Evolutionary conservation across 2,329 filamentous ascomycete species (phyloP).

Genomic region (Beauveria pseudobassiana): DNA sequence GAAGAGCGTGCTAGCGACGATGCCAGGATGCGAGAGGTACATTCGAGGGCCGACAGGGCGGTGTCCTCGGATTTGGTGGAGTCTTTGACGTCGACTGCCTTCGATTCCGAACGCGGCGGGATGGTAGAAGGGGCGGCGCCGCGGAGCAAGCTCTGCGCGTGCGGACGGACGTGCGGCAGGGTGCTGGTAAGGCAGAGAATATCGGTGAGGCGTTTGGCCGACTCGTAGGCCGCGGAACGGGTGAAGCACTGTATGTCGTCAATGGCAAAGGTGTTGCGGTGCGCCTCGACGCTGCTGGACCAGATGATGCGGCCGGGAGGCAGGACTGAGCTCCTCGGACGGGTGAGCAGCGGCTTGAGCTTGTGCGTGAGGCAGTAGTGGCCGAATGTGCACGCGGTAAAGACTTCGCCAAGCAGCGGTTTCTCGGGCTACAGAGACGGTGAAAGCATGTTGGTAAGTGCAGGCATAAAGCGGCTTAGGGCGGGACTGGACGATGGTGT

Average conservation of each 20-base stretch:
- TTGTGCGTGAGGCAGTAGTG: slow-evolving; percentile 86
- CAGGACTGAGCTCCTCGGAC: slow-evolving; percentile 30
- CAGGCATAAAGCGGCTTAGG: background rate
- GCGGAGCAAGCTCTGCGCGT: slow-evolving; percentile 48
- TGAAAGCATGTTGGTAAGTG: background rate
- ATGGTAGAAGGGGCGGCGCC: slow-evolving; percentile 18
- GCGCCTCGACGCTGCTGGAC: slow-evolving; percentile 75
- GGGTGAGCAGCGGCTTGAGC: slow-evolving; percentile 64
- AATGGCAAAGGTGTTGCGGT: slow-evolving; percentile 43
- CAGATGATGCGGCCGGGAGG: slow-evolving; percentile 67
- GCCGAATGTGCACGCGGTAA: slow-evolving; percentile 88
- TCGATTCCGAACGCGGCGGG: slow-evolving; percentile 14
- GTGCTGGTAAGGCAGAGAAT: slow-evolving; percentile 66
- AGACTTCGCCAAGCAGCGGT: slow-evolving; percentile 69
- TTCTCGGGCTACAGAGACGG: slow-evolving; percentile 35
- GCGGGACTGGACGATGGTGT: background rate
- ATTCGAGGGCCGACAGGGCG: slow-evolving; percentile 45
- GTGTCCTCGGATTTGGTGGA: slow-evolving; percentile 5
- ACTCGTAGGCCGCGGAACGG: slow-evolving; percentile 66
- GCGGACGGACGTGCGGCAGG: slow-evolving; percentile 54
- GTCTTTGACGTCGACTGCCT: slow-evolving; percentile 14
- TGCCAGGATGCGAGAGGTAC: slow-evolving; percentile 79
- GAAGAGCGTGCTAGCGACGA: slow-evolving; percentile 76
- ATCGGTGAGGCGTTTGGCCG: slow-evolving; percentile 81
- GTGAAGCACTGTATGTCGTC: slow-evolving; percentile 71